Percentiles rank a stretch among this genome's conserved stretches.
phyloP scores from a whole-genome alignment of 1,139 yeast species.

The Protomyces lactucae-debilis region DNA sequence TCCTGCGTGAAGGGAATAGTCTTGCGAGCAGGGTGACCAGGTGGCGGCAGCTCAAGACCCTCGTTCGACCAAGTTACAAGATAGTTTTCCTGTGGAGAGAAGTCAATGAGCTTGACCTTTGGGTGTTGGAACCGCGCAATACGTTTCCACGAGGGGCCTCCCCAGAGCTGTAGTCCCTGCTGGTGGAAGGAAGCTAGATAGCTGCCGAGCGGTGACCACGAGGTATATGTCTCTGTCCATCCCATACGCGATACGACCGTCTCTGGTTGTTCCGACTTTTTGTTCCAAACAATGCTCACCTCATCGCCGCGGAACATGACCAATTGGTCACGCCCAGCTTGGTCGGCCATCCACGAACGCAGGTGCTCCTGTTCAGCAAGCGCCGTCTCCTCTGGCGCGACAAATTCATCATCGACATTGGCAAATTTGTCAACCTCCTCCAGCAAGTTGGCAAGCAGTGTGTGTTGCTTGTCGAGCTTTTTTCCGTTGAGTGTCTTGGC shows the following conservation, averaged over 20 bases:
- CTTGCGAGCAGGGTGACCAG: conserved; percentile 55
- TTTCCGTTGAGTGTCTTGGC: conserved; percentile 77
- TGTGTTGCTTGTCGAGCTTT: conserved; percentile 89
- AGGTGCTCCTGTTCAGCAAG: conserved; percentile 54
- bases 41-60: conserved; percentile 68
- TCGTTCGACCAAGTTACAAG: conserved; percentile 86
- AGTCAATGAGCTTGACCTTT: conserved; percentile 82
- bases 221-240: conserved; percentile 82
- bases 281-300: conserved; percentile 86
- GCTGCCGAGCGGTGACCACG: conserved; percentile 92
- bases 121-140: conserved; percentile 82
- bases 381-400: conserved; percentile 54
- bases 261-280: conserved; percentile 69
- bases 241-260: conserved; percentile 67
- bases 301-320: conserved; percentile 72
- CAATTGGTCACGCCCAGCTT: conserved; percentile 85
- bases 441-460: conserved; percentile 76
- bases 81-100: conserved; percentile 87
- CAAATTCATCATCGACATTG: conserved; percentile 57
- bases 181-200: conserved; percentile 83
- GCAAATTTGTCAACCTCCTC: conserved; percentile 82
- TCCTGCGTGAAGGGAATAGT: conserved; percentile 79
- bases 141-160: conserved; percentile 74
- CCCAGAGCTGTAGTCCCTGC: conserved; percentile 96
- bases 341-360: conserved; percentile 87